Evolutionary conservation across 805 yeast species (phyloP).

Genomic region (Candida piceae): DNA sequence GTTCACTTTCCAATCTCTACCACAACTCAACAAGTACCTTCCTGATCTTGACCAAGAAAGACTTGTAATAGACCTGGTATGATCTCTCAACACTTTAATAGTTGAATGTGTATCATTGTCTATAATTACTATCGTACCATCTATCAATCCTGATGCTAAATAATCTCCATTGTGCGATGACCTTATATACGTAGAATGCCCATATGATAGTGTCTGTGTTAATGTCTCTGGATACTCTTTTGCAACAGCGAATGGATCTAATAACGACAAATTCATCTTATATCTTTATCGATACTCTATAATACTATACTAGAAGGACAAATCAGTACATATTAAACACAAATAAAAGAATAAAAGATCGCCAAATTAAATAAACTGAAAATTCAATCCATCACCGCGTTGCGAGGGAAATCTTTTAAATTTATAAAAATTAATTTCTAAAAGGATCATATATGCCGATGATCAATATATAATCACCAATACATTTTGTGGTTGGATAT

Average conservation of each 20-base stretch:
- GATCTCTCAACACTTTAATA: conserved; percentile 55
- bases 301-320: too few species aligned
- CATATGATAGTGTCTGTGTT: conserved; percentile 62
- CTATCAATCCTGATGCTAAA: conserved; percentile 71
- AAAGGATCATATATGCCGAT: too few species aligned
- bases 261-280: conserved; percentile 68
- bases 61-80: conserved; percentile 68
- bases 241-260: conserved; percentile 88
- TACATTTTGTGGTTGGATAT: too few species aligned
- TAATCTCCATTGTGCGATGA: conserved; percentile 79
- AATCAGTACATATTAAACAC: neutral
- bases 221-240: conserved; percentile 87
- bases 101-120: conserved; percentile 67
- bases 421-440: too few species aligned
- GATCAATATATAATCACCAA: neutral
- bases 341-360: neutral
- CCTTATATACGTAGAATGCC: conserved; percentile 62
- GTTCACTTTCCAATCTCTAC: conserved; percentile 78
- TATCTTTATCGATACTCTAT: too few species aligned
- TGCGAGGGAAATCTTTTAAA: too few species aligned
- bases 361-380: too few species aligned
- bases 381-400: too few species aligned
- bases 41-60: conserved; percentile 74
- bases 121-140: conserved; percentile 69
- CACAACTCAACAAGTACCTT: conserved; percentile 58